Percentiles rank a stretch among this genome's conserved stretches.
Evolutionary conservation across 805 yeast species (phyloP).

Genomic region (Candida xyloterini): DNA sequence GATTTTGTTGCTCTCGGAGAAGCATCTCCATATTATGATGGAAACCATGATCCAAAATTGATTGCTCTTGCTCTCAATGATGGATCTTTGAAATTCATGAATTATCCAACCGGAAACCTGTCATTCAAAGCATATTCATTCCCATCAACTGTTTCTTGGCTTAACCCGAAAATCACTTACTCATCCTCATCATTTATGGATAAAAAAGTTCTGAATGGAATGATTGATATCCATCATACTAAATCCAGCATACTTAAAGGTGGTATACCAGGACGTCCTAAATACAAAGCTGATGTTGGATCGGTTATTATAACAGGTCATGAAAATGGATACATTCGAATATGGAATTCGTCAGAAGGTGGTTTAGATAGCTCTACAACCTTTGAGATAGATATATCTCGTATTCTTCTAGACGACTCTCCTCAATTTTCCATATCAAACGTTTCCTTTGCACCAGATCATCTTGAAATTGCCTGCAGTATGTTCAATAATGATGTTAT

Average conservation of each 20-base stretch:
- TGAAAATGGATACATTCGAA: conserved; percentile 74
- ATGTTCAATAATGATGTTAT: conserved; percentile 69
- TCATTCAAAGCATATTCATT: conserved; percentile 56
- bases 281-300: conserved; percentile 48
- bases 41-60: conserved; percentile 72
- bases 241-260: conserved; percentile 65
- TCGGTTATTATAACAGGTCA: conserved; percentile 81
- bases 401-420: conserved; percentile 42
- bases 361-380: conserved; percentile 61
- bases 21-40: conserved; percentile 72
- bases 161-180: conserved; percentile 66
- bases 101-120: conserved; percentile 53
- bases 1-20: conserved; percentile 54
- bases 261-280: conserved; percentile 64
- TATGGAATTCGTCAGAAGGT: conserved; percentile 80
- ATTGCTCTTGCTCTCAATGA: conserved; percentile 56
- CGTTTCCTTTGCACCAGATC: conserved; percentile 74
- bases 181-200: conserved; percentile 46
- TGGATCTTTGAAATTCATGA: conserved; percentile 63
- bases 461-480: conserved; percentile 72
- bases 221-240: conserved; percentile 47
- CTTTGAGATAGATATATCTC: conserved; percentile 55
- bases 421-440: conserved; percentile 45
- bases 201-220: conserved; percentile 28
- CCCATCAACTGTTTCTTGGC: conserved; percentile 79